Percentiles rank a stretch among this genome's conserved stretches.
Conservation (phyloP, 345 rosid species). For the Salix caprea region DNA sequence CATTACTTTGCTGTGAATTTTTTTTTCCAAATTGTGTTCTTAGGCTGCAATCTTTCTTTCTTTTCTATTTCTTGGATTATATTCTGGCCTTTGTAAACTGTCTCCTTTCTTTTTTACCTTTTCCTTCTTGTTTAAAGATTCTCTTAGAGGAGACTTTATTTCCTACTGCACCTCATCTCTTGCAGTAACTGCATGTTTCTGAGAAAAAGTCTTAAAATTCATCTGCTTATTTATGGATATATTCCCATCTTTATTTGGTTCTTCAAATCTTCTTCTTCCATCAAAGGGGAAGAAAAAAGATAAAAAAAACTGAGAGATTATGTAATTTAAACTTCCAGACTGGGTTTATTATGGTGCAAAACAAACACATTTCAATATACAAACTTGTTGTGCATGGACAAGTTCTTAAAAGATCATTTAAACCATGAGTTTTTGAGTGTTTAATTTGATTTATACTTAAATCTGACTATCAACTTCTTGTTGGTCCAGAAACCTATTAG, state of each 20-base stretch:
- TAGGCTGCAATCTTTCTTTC: background rate
- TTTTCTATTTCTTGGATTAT: background rate
- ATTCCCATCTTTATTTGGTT: background rate
- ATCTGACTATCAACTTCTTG: conserved; percentile 3
- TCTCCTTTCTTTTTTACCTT: background rate
- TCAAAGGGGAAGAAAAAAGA: background rate
- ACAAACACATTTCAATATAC: background rate
- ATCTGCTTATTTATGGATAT: background rate
- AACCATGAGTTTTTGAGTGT: background rate
- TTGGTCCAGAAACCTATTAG: conserved; percentile 67
- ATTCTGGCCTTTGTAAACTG: background rate
- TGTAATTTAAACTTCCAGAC: background rate
- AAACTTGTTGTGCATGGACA: background rate
- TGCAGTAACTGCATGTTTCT: background rate
- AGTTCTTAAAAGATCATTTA: background rate
- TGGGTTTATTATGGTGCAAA: background rate
- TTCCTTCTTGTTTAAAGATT: background rate
- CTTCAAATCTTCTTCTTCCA: background rate
- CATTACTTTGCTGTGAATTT: background rate
- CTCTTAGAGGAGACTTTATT: background rate
- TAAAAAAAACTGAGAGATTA: background rate
- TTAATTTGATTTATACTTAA: background rate
- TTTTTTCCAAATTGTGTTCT: background rate
- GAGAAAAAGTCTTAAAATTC: background rate
- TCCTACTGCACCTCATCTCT: background rate